A percentile compares a stretch with the other conserved stretches of the same genome.
These are phyloP conservation scores for Ensete glaucum DNA, from an alignment of 176 grass and related monocot species.

Conservation along the genomic window DNA sequence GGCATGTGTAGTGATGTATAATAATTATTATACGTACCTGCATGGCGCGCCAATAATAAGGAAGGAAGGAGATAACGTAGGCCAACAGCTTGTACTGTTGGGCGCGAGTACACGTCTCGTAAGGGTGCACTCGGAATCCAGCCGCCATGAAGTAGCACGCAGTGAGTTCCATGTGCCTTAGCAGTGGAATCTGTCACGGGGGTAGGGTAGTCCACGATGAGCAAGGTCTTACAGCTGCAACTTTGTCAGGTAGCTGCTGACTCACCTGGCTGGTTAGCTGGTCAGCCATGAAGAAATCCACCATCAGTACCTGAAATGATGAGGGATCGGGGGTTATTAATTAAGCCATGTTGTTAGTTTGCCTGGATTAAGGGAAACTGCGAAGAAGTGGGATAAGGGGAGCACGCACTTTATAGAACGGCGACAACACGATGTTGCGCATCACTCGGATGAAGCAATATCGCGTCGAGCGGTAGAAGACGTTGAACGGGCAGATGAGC, in stretches of 20 bases:
- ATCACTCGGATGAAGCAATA: constrained; percentile 77
- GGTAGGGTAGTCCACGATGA: neutral
- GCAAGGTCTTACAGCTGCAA: neutral
- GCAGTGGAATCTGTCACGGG: constrained; percentile 48
- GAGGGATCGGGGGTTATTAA: neutral
- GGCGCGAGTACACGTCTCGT: constrained; percentile 45
- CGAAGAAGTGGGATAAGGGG: neutral
- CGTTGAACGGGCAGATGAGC: constrained; percentile 68
- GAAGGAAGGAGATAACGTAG: constrained; percentile 83
- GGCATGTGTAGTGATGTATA: neutral
- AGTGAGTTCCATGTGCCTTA: constrained; percentile 78
- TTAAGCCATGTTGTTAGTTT: too few species aligned
- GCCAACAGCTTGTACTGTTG: constrained; percentile 54
- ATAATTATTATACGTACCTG: constrained; percentile 36
- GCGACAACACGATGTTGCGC: constrained; percentile 73
- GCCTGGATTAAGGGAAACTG: neutral
- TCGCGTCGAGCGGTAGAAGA: constrained; percentile 75
- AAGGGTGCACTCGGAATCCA: constrained; percentile 38
- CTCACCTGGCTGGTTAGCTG: constrained; percentile 95
- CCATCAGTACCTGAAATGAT: constrained; percentile 69
- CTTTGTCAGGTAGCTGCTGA: neutral
- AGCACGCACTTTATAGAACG: constrained; percentile 58
- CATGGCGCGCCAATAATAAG: constrained; percentile 95
- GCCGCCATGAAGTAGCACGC: constrained; percentile 76
- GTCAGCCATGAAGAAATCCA: constrained; percentile 98